Conservation (phyloP, 1,139 yeast genomes). For the Lodderomyces oxycetoniae region DNA sequence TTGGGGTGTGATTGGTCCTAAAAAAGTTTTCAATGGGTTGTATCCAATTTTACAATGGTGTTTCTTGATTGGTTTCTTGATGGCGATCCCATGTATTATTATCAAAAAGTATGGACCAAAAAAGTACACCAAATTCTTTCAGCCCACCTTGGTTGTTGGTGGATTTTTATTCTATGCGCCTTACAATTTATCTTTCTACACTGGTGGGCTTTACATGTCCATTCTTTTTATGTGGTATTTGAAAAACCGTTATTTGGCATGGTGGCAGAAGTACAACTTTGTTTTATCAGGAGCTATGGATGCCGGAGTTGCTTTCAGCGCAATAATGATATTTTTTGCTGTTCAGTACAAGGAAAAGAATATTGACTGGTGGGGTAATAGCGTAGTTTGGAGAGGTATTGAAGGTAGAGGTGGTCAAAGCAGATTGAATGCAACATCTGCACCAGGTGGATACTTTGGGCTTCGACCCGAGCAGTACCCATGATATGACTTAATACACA, state of each 20-base stretch:
- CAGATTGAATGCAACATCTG: conserved; percentile 18
- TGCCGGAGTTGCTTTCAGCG: conserved; percentile 52
- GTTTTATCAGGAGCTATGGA: conserved; percentile 45
- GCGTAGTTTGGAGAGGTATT: conserved; percentile 35
- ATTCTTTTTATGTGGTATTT: conserved; percentile 45
- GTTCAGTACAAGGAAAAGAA: conserved; percentile 40
- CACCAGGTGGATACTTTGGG: conserved; percentile 45
- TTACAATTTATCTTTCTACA: conserved; percentile 46
- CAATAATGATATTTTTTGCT: conserved; percentile 51
- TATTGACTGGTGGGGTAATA: conserved; percentile 60
- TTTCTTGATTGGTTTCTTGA: conserved; percentile 51
- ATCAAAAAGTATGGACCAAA: conserved; percentile 34
- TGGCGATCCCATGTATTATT: conserved; percentile 40
- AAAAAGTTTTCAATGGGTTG: conserved; percentile 41
- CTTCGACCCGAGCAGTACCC: conserved; percentile 21
- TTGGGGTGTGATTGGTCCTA: conserved; percentile 66
- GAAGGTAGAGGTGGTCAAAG: conserved; percentile 23
- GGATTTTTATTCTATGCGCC: conserved; percentile 41
- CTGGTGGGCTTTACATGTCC: conserved; percentile 40
- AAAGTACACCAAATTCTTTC: conserved; percentile 29
- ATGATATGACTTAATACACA: too few relatives aligned
- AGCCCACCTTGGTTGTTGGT: conserved; percentile 43
- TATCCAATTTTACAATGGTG: conserved; percentile 47
- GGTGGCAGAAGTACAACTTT: conserved; percentile 62
- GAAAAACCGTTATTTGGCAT: conserved; percentile 38